Conservation (phyloP, 169 alveolate genomes). For the Cyclospora cayetanensis region DNA sequence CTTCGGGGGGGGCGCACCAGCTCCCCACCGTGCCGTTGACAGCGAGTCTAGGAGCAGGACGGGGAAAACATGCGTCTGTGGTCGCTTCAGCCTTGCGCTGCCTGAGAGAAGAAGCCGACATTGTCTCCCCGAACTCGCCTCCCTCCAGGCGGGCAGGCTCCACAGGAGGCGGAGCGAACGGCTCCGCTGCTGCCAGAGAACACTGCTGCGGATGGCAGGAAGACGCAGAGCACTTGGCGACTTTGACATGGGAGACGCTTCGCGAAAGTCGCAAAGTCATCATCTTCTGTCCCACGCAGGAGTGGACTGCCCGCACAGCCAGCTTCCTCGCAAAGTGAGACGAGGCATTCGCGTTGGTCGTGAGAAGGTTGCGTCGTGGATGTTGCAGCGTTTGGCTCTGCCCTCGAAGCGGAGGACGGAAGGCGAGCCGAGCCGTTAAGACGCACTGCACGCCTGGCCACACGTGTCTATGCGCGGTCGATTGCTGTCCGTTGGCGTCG, state of each 20-base stretch:
- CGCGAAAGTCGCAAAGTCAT: conserved; percentile 75
- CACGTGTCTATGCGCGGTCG: no score
- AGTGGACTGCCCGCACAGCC: conserved; percentile 71
- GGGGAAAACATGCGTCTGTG: conserved; percentile 1
- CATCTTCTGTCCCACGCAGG: conserved; percentile 79
- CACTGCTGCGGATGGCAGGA: conserved; percentile 50
- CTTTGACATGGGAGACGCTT: conserved; percentile 77
- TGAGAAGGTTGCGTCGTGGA: no score
- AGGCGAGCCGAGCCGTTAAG: not conserved
- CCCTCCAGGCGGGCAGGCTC: not conserved
- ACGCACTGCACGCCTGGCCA: not conserved
- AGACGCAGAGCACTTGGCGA: conserved; percentile 73
- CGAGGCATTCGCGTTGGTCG: no score
- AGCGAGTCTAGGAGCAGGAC: not conserved
- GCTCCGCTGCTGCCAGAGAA: not conserved
- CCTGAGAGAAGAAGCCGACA: conserved; percentile 1
- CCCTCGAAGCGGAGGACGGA: no score
- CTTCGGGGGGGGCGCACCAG: no score
- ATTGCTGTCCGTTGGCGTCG: not conserved
- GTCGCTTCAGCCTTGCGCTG: conserved; percentile 54
- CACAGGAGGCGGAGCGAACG: not conserved
- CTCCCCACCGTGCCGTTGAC: not conserved
- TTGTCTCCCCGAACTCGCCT: not conserved
- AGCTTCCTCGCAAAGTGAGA: conserved; percentile 61
- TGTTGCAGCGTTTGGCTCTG: no score